Conservation (phyloP, 2,329 filamentous ascomycete genomes). For the Sporothrix brunneoviolacea region DNA sequence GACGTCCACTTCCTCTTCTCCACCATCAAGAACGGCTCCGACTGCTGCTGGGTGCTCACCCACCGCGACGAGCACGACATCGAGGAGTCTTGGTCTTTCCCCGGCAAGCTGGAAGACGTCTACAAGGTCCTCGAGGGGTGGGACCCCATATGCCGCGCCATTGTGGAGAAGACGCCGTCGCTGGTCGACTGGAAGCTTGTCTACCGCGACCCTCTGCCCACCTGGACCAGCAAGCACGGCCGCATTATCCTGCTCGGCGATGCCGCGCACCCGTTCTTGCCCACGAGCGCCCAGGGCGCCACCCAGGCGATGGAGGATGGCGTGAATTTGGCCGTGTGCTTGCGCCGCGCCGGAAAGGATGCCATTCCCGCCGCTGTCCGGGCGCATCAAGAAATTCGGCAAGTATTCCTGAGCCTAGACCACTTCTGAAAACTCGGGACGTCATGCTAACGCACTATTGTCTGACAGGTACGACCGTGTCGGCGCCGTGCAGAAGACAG, state of each 20-base stretch:
- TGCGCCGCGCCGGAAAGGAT: conserved; percentile 30
- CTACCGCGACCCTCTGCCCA: conserved; percentile 42
- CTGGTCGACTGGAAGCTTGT: conserved; percentile 47
- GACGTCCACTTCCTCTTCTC: conserved; percentile 52
- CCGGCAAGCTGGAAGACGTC: conserved; percentile 46
- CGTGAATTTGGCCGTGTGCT: conserved; percentile 39
- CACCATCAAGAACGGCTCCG: conserved; percentile 47
- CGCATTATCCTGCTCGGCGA: conserved; percentile 42
- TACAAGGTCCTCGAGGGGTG: conserved; percentile 44
- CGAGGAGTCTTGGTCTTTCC: conserved; percentile 49
- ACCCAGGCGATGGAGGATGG: conserved; percentile 47
- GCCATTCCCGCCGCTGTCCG: conserved; percentile 33
- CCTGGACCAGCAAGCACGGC: conserved; percentile 39
- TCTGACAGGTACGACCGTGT: conserved; percentile 38
- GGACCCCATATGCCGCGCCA: conserved; percentile 42
- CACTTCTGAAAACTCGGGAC: no score
- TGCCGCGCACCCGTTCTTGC: conserved; percentile 44
- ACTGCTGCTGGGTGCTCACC: conserved; percentile 54
- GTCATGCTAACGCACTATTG: no score
- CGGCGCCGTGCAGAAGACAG: conserved; percentile 41
- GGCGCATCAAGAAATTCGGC: conserved; percentile 38
- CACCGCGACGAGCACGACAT: conserved; percentile 48
- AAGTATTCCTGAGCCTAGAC: no score
- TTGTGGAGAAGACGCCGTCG: conserved; percentile 40
- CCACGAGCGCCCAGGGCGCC: conserved; percentile 41